Evolutionary conservation across 2,329 filamentous ascomycete species (phyloP).

Genomic region (Arthrobotrys sphaeroides): DNA sequence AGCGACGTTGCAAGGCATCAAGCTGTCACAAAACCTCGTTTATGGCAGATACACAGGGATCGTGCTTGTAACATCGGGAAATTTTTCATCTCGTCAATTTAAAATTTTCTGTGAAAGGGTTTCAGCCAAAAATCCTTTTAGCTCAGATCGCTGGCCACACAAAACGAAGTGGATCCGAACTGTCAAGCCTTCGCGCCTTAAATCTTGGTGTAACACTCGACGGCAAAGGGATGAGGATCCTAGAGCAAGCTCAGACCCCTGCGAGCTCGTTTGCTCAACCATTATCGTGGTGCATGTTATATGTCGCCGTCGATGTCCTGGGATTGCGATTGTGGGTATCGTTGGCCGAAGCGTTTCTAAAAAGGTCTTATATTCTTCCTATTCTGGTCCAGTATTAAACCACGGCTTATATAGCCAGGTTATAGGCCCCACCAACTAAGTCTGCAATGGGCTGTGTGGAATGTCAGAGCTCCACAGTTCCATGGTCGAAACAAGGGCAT

Average conservation of each 20-base stretch:
- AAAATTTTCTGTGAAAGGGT: not conserved
- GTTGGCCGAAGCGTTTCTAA: not conserved
- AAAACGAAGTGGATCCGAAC: not conserved
- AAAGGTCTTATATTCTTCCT: conserved; percentile 7
- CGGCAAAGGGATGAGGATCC: not conserved
- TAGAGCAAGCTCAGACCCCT: not conserved
- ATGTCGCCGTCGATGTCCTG: not conserved
- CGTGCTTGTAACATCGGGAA: conserved; percentile 13
- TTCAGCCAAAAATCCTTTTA: not conserved
- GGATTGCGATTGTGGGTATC: not conserved
- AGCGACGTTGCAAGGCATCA: not conserved
- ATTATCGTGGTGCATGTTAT: conserved; percentile 21
- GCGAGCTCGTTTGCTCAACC: not conserved
- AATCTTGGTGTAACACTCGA: conserved; percentile 8
- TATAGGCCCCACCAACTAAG: not conserved
- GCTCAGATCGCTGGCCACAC: not conserved
- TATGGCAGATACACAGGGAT: not conserved
- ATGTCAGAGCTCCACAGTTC: conserved; percentile 1
- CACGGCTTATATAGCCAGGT: not conserved
- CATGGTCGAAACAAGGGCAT: not conserved
- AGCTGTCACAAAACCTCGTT: not conserved
- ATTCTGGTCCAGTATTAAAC: not conserved
- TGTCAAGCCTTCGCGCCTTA: not conserved
- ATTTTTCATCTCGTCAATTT: conserved; percentile 12
- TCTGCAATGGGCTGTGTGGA: not conserved